Conservation (phyloP, 148 eudicot genomes). For the Spergularia bocconei region DNA sequence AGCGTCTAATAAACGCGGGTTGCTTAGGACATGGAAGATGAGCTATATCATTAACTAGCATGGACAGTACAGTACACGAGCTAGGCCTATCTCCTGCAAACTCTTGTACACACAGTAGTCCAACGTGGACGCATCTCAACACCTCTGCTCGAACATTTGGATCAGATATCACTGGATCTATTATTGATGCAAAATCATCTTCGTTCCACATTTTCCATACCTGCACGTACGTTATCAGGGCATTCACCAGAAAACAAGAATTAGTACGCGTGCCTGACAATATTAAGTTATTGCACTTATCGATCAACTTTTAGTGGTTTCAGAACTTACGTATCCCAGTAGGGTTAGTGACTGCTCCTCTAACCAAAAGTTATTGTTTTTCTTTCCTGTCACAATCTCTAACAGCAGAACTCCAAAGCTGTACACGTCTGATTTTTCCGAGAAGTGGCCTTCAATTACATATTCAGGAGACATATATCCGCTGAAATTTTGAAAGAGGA, state of each 20-base stretch:
- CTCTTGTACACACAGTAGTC: conserved; percentile 33
- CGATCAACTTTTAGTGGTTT: neutral
- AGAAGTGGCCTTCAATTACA: conserved; percentile 36
- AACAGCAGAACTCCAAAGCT: conserved; percentile 34
- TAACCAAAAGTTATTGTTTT: conserved; percentile 27
- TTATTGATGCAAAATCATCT: conserved; percentile 9
- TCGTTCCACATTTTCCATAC: conserved; percentile 32
- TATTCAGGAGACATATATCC: conserved; percentile 38
- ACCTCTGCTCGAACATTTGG: conserved; percentile 11
- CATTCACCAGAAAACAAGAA: neutral
- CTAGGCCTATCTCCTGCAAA: conserved; percentile 25
- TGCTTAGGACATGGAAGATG: conserved; percentile 34
- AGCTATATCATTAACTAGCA: conserved; percentile 27
- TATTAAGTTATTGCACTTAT: neutral
- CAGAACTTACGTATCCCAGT: conserved; percentile 30
- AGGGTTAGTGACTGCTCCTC: conserved; percentile 32
- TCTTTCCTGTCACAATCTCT: conserved; percentile 28
- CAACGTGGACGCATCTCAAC: conserved; percentile 30
- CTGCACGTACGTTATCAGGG: conserved; percentile 1
- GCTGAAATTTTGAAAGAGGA: conserved; percentile 4
- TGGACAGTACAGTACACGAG: conserved; percentile 23
- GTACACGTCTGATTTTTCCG: conserved; percentile 34
- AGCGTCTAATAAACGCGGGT: conserved; percentile 25
- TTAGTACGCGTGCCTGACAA: neutral
- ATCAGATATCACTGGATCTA: conserved; percentile 28